Evolutionary conservation across 257 asterid species (phyloP).

Genomic region (Anisodus tanguticus): DNA sequence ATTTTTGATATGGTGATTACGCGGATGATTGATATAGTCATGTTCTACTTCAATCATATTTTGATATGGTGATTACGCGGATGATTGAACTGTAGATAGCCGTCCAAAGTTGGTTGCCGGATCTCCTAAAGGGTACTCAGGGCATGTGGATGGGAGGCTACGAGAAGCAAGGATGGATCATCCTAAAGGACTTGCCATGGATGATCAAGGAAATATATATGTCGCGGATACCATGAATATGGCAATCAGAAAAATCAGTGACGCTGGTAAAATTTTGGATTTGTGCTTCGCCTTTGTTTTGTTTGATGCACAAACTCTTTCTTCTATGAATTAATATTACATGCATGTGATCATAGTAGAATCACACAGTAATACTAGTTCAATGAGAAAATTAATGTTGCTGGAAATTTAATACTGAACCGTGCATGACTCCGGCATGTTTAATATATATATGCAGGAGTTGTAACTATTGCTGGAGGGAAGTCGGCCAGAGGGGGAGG

Average conservation of each 20-base stretch:
- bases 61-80: neutral
- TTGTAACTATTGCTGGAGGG: constrained; percentile 95
- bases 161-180: constrained; percentile 89
- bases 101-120: constrained; percentile 88
- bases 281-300: neutral
- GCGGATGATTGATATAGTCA: neutral
- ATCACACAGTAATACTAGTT: neutral
- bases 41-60: neutral
- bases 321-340: neutral
- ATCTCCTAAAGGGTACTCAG: constrained; percentile 86
- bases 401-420: neutral
- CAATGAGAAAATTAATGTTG: neutral
- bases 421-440: neutral
- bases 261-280: constrained; percentile 54
- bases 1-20: neutral
- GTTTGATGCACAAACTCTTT: neutral
- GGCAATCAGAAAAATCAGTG: constrained; percentile 90
- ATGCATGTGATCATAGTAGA: neutral
- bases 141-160: constrained; percentile 91
- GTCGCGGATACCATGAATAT: constrained; percentile 91
- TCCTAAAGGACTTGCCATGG: constrained; percentile 87
- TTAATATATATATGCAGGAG: constrained; percentile 52
- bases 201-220: constrained; percentile 78
- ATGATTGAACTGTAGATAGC: constrained; percentile 64
- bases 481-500: constrained; percentile 76